A percentile compares a stretch with the other conserved stretches of the same genome.
Evolutionary conservation across 257 asterid genomes (phyloP).

Genomic region (Gardenia jasminoides): DNA sequence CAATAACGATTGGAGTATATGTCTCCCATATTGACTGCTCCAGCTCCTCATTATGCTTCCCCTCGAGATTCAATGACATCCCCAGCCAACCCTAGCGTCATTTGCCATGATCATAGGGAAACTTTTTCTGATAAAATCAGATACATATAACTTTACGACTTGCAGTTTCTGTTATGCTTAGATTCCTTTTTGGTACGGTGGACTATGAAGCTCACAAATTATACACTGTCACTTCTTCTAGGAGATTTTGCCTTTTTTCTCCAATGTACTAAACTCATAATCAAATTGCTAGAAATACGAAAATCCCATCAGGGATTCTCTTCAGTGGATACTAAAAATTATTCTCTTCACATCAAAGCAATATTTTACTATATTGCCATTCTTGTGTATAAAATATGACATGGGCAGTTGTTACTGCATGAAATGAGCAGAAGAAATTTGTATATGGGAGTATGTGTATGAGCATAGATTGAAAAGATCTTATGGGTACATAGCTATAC

Average conservation of each 20-base stretch:
- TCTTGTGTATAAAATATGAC: slow-evolving; percentile 16
- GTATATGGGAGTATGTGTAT: not conserved
- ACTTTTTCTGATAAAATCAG: not conserved
- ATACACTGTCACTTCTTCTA: not conserved
- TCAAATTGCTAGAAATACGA: too few relatives aligned
- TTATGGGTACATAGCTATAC: not conserved
- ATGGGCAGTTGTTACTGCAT: slow-evolving; percentile 1
- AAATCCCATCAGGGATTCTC: too few relatives aligned
- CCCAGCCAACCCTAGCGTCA: slow-evolving; percentile 1
- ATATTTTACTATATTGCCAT: not conserved
- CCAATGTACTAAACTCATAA: not conserved
- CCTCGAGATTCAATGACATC: slow-evolving; percentile 12
- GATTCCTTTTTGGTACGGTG: slow-evolving; percentile 35
- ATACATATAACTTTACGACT: slow-evolving; percentile 20
- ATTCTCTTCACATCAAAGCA: slow-evolving; percentile 16
- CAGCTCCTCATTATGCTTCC: not conserved
- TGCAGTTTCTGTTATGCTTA: slow-evolving; percentile 39
- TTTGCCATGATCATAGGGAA: not conserved
- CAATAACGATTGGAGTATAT: too few relatives aligned
- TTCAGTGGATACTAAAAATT: not conserved
- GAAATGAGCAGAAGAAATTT: not conserved
- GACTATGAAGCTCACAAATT: not conserved
- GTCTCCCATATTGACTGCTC: not conserved
- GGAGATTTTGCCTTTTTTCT: not conserved
- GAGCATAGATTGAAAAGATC: slow-evolving; percentile 1